Evolutionary conservation across 768 basidiomycete species (phyloP).

Genomic region (Termitomyces sp.): DNA sequence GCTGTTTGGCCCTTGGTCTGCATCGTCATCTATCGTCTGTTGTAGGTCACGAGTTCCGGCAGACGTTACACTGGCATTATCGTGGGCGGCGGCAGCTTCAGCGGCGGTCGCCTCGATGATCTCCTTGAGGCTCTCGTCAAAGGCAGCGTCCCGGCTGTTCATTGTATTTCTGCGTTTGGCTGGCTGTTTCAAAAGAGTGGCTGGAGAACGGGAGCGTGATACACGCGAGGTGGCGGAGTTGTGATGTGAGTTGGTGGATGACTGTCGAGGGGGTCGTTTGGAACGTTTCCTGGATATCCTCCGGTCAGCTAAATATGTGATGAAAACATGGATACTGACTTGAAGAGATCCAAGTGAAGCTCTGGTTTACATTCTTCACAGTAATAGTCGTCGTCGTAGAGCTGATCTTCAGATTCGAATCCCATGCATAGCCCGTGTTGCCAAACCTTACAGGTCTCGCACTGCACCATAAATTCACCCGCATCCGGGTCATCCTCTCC

Average conservation of each 20-base stretch:
- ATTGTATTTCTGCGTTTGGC: slow-evolving; percentile 93
- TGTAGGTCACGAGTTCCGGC: slow-evolving; percentile 32
- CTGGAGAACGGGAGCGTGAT: slow-evolving; percentile 76
- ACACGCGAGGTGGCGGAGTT: slow-evolving; percentile 52
- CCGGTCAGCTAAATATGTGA: slow-evolving; percentile 13
- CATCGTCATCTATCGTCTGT: slow-evolving; percentile 47
- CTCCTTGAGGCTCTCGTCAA: slow-evolving; percentile 84
- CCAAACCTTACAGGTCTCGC: slow-evolving; percentile 97
- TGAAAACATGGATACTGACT: slow-evolving; percentile 44
- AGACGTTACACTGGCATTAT: slow-evolving; percentile 30
- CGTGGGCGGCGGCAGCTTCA: slow-evolving; percentile 57
- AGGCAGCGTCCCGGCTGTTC: slow-evolving; percentile 94
- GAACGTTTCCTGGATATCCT: slow-evolving; percentile 49
- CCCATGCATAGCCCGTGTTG: slow-evolving; percentile 98
- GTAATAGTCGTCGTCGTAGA: slow-evolving; percentile 80
- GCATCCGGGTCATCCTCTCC: slow-evolving; percentile 76
- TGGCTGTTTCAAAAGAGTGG: slow-evolving; percentile 52
- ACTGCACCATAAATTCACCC: slow-evolving; percentile 97
- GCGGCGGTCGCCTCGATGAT: slow-evolving; percentile 72
- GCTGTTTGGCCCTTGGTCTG: slow-evolving; percentile 34
- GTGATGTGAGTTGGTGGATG: slow-evolving; percentile 61
- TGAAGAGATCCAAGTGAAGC: slow-evolving; percentile 76
- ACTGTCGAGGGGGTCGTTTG: slow-evolving; percentile 60
- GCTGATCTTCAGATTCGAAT: slow-evolving; percentile 71
- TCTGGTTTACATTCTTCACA: slow-evolving; percentile 94